phyloP scores from a whole-genome alignment of 1,139 yeast genomes.

The Protomyces arabidopsidicola region DNA sequence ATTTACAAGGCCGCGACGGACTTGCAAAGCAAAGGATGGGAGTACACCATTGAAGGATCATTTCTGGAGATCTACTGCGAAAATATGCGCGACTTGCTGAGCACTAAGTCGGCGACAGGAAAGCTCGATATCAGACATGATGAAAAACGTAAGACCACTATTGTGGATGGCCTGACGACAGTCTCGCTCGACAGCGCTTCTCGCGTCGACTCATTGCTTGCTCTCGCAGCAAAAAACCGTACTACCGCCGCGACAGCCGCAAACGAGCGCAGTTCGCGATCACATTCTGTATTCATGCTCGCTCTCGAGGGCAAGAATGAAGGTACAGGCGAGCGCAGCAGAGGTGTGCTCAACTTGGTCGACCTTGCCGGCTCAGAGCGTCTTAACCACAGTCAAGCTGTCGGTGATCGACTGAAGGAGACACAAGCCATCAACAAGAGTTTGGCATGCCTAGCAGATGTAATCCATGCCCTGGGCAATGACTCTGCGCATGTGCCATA shows the following conservation, averaged over 20 bases:
- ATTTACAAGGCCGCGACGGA: constrained; percentile 59
- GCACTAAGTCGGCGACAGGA: constrained; percentile 37
- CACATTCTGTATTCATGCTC: constrained; percentile 69
- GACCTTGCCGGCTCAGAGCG: constrained; percentile 92
- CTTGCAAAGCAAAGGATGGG: constrained; percentile 59
- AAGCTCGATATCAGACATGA: constrained; percentile 77
- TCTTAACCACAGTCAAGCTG: constrained; percentile 55
- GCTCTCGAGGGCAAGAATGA: constrained; percentile 54
- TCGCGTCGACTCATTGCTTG: constrained; percentile 52
- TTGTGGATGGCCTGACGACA: constrained; percentile 56
- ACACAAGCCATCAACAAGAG: constrained; percentile 89
- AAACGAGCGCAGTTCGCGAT: constrained; percentile 72
- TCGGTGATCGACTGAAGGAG: constrained; percentile 77
- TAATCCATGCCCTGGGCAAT: constrained; percentile 64
- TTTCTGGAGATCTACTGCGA: constrained; percentile 90
- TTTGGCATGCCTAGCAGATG: constrained; percentile 84
- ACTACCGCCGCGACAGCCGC: constrained; percentile 78
- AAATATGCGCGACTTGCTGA: constrained; percentile 61
- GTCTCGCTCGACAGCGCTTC: constrained; percentile 48
- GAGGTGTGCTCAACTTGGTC: constrained; percentile 67
- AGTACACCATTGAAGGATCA: constrained; percentile 62
- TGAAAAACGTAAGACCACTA: constrained; percentile 49
- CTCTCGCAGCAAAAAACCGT: constrained; percentile 56
- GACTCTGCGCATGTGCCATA: constrained; percentile 49
- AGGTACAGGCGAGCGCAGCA: constrained; percentile 48